Percentiles rank a stretch among this genome's conserved stretches.
phyloP scores from a whole-genome alignment of 192 early-diverging fungal species.

The Backusella australiensis region DNA sequence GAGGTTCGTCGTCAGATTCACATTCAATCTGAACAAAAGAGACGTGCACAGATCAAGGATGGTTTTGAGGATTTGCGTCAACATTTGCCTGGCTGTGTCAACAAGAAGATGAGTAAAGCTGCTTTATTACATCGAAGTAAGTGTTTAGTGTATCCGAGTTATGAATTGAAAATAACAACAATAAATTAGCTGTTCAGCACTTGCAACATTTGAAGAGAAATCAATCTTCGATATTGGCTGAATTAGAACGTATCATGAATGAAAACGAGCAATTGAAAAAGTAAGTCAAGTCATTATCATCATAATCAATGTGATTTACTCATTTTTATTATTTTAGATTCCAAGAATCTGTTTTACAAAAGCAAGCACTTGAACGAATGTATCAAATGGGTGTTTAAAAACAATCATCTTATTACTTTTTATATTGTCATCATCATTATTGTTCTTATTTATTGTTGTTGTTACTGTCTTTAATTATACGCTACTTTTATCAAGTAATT shows the following conservation, averaged over 20 bases:
- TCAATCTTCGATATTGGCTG: constrained; percentile 26
- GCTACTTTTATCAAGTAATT: too few species aligned
- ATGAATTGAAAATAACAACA: neutral
- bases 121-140: constrained; percentile 39
- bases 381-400: constrained; percentile 18
- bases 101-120: constrained; percentile 45
- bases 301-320: neutral
- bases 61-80: constrained; percentile 40
- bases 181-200: constrained; percentile 32
- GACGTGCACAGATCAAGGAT: constrained; percentile 46
- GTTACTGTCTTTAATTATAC: neutral
- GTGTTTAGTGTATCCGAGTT: neutral
- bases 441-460: too few species aligned
- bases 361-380: constrained; percentile 36
- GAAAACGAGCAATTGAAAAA: constrained; percentile 26
- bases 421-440: neutral
- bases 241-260: constrained; percentile 18
- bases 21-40: constrained; percentile 45
- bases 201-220: constrained; percentile 39
- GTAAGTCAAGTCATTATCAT: neutral
- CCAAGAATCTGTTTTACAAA: constrained; percentile 32
- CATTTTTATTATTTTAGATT: constrained; percentile 16
- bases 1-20: constrained; percentile 44
- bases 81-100: constrained; percentile 36
- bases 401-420: neutral